These are phyloP conservation scores for Jackrogersella multiformis DNA, from an alignment of 495 filamentous ascomycete species.

Conservation along the genomic window DNA sequence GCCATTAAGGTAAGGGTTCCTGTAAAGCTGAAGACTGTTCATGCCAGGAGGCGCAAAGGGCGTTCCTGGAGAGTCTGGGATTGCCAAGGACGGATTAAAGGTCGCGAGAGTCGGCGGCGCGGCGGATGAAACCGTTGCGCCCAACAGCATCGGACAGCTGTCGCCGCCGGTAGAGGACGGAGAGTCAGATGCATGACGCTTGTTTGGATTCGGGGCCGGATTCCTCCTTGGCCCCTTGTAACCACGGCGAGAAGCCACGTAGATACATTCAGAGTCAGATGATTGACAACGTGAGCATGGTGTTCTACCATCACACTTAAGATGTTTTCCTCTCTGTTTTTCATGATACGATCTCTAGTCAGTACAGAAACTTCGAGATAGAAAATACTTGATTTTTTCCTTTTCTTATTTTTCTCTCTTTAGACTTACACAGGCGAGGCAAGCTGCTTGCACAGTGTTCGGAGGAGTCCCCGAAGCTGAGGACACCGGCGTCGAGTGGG, in stretches of 20 bases:
- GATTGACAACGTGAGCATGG: constrained; percentile 57
- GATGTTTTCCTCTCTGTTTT: constrained; percentile 58
- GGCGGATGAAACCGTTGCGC: constrained; percentile 40
- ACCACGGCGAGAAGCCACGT: constrained; percentile 61
- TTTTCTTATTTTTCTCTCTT: too few relatives aligned
- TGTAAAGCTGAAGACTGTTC: constrained; percentile 49
- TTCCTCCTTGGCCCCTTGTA: constrained; percentile 59
- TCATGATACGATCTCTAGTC: constrained; percentile 21
- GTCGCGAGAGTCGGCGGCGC: constrained; percentile 42
- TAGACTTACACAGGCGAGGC: constrained; percentile 59
- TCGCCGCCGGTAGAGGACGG: constrained; percentile 49
- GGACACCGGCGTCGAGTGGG: constrained; percentile 34
- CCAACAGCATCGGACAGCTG: constrained; percentile 59
- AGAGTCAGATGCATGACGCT: constrained; percentile 60
- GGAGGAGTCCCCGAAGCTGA: constrained; percentile 41
- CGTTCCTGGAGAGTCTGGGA: constrained; percentile 52
- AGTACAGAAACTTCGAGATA: constrained; percentile 12
- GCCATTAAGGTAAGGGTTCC: constrained; percentile 49
- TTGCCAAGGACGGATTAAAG: constrained; percentile 51
- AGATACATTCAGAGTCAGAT: constrained; percentile 56
- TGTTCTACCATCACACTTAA: constrained; percentile 59
- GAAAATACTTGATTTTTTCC: background rate
- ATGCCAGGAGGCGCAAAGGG: constrained; percentile 49
- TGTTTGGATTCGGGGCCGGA: constrained; percentile 58
- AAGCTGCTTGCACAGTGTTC: constrained; percentile 57